A percentile compares a stretch with the other conserved stretches of the same genome.
phyloP scores from a whole-genome alignment of 371 early-diverging fungal genomes.

The Mucor mucedo region DNA sequence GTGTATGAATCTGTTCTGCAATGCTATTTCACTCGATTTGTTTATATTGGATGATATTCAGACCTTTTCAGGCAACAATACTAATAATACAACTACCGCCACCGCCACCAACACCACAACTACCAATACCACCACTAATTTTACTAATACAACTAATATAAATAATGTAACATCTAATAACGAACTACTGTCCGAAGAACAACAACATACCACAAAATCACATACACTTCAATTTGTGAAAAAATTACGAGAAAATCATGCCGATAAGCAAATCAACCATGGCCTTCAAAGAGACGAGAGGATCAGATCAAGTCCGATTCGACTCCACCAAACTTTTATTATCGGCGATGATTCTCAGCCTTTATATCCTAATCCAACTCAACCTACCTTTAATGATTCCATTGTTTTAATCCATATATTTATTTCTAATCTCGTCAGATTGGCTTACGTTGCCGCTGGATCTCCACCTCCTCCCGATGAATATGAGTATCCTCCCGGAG shows the following conservation, averaged over 20 bases:
- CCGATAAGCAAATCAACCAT: constrained; percentile 38
- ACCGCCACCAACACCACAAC: not conserved
- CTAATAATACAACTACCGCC: too few species aligned
- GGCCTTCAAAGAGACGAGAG: constrained; percentile 41
- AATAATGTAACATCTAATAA: not conserved
- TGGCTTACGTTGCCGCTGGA: constrained; percentile 73
- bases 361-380: constrained; percentile 61
- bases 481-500: constrained; percentile 57
- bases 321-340: constrained; percentile 41
- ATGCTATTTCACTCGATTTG: constrained; percentile 69
- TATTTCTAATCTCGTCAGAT: constrained; percentile 61
- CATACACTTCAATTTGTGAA: constrained; percentile 46
- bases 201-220: constrained; percentile 1
- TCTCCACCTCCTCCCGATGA: constrained; percentile 66
- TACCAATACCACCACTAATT: not conserved
- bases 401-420: constrained; percentile 64
- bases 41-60: constrained; percentile 66
- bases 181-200: not conserved
- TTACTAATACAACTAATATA: not conserved
- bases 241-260: constrained; percentile 45
- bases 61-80: constrained; percentile 19
- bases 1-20: constrained; percentile 65
- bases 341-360: constrained; percentile 53
- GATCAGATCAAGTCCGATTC: constrained; percentile 34
- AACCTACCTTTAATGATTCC: constrained; percentile 63